A percentile compares a stretch with the other conserved stretches of the same genome.
phyloP scores from a whole-genome alignment of 2,329 filamentous ascomycete genomes.

The Rachicladosporium sp. region DNA sequence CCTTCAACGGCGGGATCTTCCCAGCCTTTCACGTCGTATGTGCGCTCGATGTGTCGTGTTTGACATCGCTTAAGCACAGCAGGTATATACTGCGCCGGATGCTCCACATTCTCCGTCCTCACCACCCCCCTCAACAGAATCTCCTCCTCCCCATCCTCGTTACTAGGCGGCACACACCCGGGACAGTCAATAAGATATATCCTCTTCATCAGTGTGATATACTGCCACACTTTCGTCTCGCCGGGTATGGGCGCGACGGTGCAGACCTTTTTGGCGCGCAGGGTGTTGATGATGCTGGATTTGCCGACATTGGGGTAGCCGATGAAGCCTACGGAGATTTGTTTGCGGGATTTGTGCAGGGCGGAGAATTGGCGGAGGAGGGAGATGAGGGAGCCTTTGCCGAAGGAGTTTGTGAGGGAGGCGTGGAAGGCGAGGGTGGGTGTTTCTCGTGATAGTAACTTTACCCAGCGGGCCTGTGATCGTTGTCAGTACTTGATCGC shows the following conservation, averaged over 20 bases:
- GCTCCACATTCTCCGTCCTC: slow-evolving; percentile 87
- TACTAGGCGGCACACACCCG: slow-evolving; percentile 84
- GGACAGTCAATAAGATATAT: slow-evolving; percentile 96
- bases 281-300: slow-evolving; percentile 91
- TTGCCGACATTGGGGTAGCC: slow-evolving; percentile 92
- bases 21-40: slow-evolving; percentile 78
- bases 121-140: slow-evolving; percentile 85
- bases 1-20: slow-evolving; percentile 5
- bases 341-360: slow-evolving; percentile 80
- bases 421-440: slow-evolving; percentile 93
- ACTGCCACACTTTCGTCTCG: slow-evolving; percentile 97
- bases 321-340: slow-evolving; percentile 84
- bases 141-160: slow-evolving; percentile 71
- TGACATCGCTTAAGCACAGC: slow-evolving; percentile 72
- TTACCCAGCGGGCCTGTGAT: slow-evolving; percentile 79
- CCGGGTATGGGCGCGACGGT: slow-evolving; percentile 89
- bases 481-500: slow-evolving; percentile 2
- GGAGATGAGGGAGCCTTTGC: slow-evolving; percentile 86
- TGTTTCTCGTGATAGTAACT: slow-evolving; percentile 74
- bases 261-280: slow-evolving; percentile 88
- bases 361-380: slow-evolving; percentile 86
- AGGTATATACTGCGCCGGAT: slow-evolving; percentile 90
- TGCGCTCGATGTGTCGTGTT: slow-evolving; percentile 77
- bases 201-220: slow-evolving; percentile 87
- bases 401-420: slow-evolving; percentile 89